Evolutionary conservation across 371 early-diverging fungal genomes (phyloP), one percentile per base, ranked within the genome.

Genomic region (Cokeromyces recurvatus): DNA sequence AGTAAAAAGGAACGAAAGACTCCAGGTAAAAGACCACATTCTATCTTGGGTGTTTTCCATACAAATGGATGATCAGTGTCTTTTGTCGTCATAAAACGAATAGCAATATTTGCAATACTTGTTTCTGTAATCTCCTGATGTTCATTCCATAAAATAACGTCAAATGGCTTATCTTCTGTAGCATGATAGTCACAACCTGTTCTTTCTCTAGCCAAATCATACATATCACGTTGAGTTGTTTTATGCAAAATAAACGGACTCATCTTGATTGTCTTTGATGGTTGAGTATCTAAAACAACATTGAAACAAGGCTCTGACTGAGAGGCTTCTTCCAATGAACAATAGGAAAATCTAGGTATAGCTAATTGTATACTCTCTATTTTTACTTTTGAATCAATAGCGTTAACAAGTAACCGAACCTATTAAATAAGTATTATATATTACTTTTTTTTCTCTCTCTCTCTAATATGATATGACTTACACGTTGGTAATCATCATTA

Each of bases 51-150:
- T 16, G 82, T 82, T 25, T 62, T 64, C 79, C 79, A 82, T 0
- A 21, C 38, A 42, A 12, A 10, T 2, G 39, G 24, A 9, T 32
- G 46, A 24, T 41, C 68, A 45, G 46, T 40, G 2, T 17, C 21
- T 0, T 9, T 24, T 14, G 9, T 14, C 4, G 2, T 21, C 21
- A 43, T 34, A 17, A 61, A 48, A 8, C 63, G 59, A 14, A 83
- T 38, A 12, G 84, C 81, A 23, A 84, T 66, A 40, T 84, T 84
- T 10, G 81, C 79, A 38, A 84, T 78, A 19, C 78, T 69, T 0
- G 81, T 64, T 51, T 84, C 84, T 35, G 81, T 84, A 2, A 84
- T 52, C 16, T 81, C 59, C 0, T 46, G 19, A 1, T 70, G 32
- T 20, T 67, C 42, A 38, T 84, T 84, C 59, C 63, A 78, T 29